Evolutionary conservation across 768 basidiomycete genomes (phyloP).

Genomic region (Trametes maxima): DNA sequence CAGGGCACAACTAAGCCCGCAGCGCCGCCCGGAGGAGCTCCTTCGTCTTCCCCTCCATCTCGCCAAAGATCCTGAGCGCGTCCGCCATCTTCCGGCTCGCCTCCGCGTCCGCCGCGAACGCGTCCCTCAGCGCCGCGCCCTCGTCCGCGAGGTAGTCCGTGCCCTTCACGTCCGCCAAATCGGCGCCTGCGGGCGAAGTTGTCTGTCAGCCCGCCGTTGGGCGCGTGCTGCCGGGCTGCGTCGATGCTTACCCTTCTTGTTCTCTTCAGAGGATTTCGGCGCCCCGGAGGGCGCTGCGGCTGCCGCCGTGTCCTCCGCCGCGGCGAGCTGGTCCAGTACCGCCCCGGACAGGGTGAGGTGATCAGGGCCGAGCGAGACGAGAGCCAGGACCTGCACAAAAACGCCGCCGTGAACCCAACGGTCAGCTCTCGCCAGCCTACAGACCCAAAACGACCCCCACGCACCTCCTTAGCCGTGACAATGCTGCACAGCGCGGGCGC

Average conservation of each 20-base stretch:
- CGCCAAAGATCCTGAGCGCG: slow-evolving; percentile 47
- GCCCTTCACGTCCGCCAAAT: slow-evolving; percentile 9
- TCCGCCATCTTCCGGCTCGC: slow-evolving; percentile 46
- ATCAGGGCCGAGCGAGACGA: slow-evolving; percentile 43
- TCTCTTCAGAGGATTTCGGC: not conserved
- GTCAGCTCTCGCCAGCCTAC: not conserved
- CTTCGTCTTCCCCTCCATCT: slow-evolving; percentile 45
- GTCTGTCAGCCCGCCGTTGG: too few species aligned
- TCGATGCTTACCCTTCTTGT: slow-evolving; percentile 15
- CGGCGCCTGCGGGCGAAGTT: not conserved
- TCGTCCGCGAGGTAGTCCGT: slow-evolving; percentile 40
- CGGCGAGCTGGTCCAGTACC: slow-evolving; percentile 43
- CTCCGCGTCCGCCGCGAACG: slow-evolving; percentile 41
- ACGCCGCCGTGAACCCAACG: not conserved
- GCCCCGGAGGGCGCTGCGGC: slow-evolving; percentile 10
- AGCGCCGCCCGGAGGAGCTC: slow-evolving; percentile 31
- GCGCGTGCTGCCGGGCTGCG: not conserved
- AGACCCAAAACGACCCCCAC: not conserved
- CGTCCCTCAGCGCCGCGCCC: slow-evolving; percentile 39
- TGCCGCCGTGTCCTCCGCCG: too few species aligned
- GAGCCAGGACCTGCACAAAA: slow-evolving; percentile 40
- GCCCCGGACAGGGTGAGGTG: slow-evolving; percentile 46
- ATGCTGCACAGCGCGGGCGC: slow-evolving; percentile 32
- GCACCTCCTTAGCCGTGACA: slow-evolving; percentile 43
- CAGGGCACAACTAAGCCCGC: not conserved